Conservation (phyloP, 768 basidiomycete species). For the Cantharellus anzutake region DNA sequence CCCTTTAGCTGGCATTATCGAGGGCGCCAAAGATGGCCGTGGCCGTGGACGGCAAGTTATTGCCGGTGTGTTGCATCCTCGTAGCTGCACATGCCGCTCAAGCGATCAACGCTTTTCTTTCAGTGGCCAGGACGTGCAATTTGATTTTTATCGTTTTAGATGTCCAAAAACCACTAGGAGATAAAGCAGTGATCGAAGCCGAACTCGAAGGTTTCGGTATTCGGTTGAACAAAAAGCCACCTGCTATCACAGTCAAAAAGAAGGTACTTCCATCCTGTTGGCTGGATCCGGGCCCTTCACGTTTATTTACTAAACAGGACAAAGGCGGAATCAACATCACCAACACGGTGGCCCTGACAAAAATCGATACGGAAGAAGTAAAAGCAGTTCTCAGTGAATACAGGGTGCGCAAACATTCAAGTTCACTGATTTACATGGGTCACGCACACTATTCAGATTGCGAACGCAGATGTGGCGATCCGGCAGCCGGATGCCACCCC, state of each 20-base stretch:
- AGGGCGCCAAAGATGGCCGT: conserved; percentile 90
- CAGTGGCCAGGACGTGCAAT: conserved; percentile 94
- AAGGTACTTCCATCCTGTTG: conserved; percentile 25
- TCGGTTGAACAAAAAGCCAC: conserved; percentile 86
- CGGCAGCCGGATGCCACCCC: conserved; percentile 82
- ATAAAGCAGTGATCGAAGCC: conserved; percentile 76
- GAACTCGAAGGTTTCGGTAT: conserved; percentile 99
- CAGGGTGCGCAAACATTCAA: conserved; percentile 24
- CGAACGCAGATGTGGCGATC: conserved; percentile 80
- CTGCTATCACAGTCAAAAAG: conserved; percentile 61
- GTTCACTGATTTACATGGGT: not conserved
- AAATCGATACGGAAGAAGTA: conserved; percentile 91
- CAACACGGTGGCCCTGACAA: conserved; percentile 89
- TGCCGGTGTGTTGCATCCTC: conserved; percentile 33
- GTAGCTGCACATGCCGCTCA: too few species aligned
- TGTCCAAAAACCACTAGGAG: conserved; percentile 92
- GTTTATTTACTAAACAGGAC: conserved; percentile 12
- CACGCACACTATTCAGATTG: conserved; percentile 16
- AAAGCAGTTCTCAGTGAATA: conserved; percentile 91
- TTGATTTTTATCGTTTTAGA: conserved; percentile 98
- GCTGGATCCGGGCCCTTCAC: not conserved
- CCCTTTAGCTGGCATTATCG: conserved; percentile 77
- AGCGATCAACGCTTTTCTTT: not conserved
- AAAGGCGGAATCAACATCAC: conserved; percentile 65
- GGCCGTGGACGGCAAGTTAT: conserved; percentile 92